Conservation (phyloP, 2,329 filamentous ascomycete species). For the Ceratocystis albifundus region DNA sequence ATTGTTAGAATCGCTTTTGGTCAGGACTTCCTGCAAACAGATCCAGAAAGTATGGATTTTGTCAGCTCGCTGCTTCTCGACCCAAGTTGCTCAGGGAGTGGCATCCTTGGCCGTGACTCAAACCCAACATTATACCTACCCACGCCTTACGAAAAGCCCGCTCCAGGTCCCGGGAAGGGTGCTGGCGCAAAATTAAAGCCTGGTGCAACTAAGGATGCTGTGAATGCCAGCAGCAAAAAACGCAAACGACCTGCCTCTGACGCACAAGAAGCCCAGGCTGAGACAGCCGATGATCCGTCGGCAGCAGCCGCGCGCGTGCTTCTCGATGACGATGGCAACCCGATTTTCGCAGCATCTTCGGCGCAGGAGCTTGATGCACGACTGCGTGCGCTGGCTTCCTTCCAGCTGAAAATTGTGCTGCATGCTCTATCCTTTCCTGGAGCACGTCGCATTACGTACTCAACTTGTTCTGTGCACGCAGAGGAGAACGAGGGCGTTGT, state of each 20-base stretch:
- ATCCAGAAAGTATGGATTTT: conserved; percentile 44
- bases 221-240: conserved; percentile 24
- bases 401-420: conserved; percentile 69
- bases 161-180: conserved; percentile 13
- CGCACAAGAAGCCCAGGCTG: conserved; percentile 28
- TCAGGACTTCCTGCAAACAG: conserved; percentile 70
- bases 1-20: conserved; percentile 58
- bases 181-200: conserved; percentile 12
- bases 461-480: conserved; percentile 79
- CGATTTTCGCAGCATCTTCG: conserved; percentile 40
- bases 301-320: conserved; percentile 31
- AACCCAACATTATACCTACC: conserved; percentile 56
- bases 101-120: conserved; percentile 81
- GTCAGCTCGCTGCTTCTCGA: conserved; percentile 80
- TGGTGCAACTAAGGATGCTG: background rate
- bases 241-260: conserved; percentile 33
- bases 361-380: conserved; percentile 51
- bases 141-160: conserved; percentile 24
- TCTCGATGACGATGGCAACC: conserved; percentile 48
- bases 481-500: conserved; percentile 87
- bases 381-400: conserved; percentile 60
- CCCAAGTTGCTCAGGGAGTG: conserved; percentile 90
- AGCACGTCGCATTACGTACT: conserved; percentile 71
- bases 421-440: conserved; percentile 76
- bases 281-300: conserved; percentile 29